Conservation (phyloP, 768 basidiomycete genomes). For the Tylopilus rubrobrunneus region DNA sequence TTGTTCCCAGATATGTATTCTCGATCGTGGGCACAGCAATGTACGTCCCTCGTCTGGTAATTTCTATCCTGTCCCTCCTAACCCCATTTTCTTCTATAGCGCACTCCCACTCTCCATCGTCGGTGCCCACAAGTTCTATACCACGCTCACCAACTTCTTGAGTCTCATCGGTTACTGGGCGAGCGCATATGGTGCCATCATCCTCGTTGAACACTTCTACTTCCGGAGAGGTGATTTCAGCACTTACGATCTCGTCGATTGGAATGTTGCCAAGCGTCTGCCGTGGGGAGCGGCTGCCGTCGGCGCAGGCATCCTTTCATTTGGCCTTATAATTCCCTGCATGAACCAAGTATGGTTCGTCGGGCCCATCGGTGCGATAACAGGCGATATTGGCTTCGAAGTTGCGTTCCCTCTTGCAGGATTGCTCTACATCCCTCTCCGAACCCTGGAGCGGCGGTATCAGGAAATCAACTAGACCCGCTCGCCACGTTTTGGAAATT, state of each 20-base stretch:
- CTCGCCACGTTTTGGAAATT: not conserved
- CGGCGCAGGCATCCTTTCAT: slow-evolving; percentile 45
- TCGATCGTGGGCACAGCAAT: slow-evolving; percentile 61
- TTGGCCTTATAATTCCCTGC: slow-evolving; percentile 55
- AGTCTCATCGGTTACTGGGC: slow-evolving; percentile 68
- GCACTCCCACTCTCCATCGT: slow-evolving; percentile 66
- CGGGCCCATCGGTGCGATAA: slow-evolving; percentile 59
- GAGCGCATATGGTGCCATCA: slow-evolving; percentile 52
- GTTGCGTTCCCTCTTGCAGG: slow-evolving; percentile 49
- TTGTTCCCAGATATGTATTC: slow-evolving; percentile 68
- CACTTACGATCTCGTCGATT: slow-evolving; percentile 47
- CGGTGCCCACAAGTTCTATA: slow-evolving; percentile 65
- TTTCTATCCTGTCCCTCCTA: not conserved
- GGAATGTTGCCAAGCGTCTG: slow-evolving; percentile 48
- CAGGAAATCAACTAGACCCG: slow-evolving; percentile 21
- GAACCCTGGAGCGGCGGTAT: slow-evolving; percentile 44
- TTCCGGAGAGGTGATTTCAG: slow-evolving; percentile 51
- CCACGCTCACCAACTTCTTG: slow-evolving; percentile 59
- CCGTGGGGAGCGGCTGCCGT: slow-evolving; percentile 65
- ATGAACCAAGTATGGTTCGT: slow-evolving; percentile 72
- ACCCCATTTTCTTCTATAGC: slow-evolving; percentile 30
- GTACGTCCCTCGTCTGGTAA: slow-evolving; percentile 38
- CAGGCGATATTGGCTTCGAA: slow-evolving; percentile 73
- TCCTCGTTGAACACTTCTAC: slow-evolving; percentile 63
- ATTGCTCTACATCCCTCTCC: slow-evolving; percentile 51